Percentiles rank a stretch among this genome's conserved stretches.
Evolutionary conservation across 495 filamentous ascomycete genomes (phyloP).

Genomic region (Melanomma pulvis-pyrius): DNA sequence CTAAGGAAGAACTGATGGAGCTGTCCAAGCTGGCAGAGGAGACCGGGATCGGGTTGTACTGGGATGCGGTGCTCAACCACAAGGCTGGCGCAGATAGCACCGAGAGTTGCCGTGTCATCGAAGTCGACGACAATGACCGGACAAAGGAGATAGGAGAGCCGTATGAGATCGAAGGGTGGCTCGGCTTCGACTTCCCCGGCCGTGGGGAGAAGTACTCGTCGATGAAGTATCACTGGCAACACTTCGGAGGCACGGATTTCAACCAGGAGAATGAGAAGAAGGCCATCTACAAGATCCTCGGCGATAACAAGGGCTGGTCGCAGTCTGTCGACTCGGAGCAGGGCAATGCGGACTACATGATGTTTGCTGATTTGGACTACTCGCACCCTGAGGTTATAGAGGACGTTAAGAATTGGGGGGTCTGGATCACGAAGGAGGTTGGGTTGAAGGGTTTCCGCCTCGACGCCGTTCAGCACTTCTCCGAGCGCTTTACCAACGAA

Average conservation of each 20-base stretch:
- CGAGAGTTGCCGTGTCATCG: constrained; percentile 62
- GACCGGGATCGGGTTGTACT: constrained; percentile 63
- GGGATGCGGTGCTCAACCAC: constrained; percentile 78
- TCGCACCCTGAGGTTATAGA: constrained; percentile 63
- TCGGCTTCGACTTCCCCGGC: constrained; percentile 67
- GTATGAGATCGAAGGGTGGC: constrained; percentile 69
- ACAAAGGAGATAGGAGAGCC: constrained; percentile 58
- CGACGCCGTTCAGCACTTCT: constrained; percentile 77
- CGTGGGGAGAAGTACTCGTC: constrained; percentile 61
- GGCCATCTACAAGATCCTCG: constrained; percentile 70
- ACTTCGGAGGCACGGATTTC: constrained; percentile 58
- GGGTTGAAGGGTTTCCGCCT: constrained; percentile 69
- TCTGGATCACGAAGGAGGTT: constrained; percentile 63
- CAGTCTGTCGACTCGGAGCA: constrained; percentile 65
- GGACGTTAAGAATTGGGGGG: constrained; percentile 66
- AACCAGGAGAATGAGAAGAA: constrained; percentile 59
- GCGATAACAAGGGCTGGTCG: constrained; percentile 67
- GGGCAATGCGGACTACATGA: constrained; percentile 73
- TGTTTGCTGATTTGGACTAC: constrained; percentile 66
- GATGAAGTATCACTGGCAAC: constrained; percentile 66
- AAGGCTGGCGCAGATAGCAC: constrained; percentile 69
- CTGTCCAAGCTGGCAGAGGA: constrained; percentile 55
- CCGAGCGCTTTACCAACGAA: constrained; percentile 61
- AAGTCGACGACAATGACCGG: constrained; percentile 59
- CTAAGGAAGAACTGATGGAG: constrained; percentile 61